Percentiles rank a stretch among this genome's conserved stretches.
phyloP scores from a whole-genome alignment of 495 filamentous ascomycete genomes.

The Tuber brumale region DNA sequence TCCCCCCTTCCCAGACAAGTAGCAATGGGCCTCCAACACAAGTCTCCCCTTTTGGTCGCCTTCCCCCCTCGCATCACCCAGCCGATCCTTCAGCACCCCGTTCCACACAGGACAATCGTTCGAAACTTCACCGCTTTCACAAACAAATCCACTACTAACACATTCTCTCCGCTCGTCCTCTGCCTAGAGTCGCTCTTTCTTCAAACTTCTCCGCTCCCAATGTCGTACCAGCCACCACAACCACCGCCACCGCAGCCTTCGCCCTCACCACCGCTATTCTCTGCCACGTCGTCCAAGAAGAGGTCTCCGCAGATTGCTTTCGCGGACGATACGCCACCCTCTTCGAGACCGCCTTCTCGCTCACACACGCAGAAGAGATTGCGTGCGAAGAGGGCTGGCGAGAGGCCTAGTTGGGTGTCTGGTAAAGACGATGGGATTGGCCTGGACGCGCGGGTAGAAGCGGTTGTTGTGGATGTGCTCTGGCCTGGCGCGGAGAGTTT shows the following conservation, averaged over 20 bases:
- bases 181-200: constrained; percentile 32
- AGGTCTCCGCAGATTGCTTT: constrained; percentile 34
- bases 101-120: constrained; percentile 6
- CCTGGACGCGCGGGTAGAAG: constrained; percentile 26
- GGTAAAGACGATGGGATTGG: constrained; percentile 33
- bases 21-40: constrained; percentile 19
- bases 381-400: constrained; percentile 26
- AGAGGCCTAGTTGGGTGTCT: constrained; percentile 34
- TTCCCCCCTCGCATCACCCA: constrained; percentile 12
- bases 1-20: not conserved
- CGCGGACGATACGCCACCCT: constrained; percentile 34
- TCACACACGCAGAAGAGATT: constrained; percentile 35
- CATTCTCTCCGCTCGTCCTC: constrained; percentile 21
- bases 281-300: constrained; percentile 13
- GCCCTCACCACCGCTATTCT: constrained; percentile 18
- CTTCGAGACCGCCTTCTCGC: constrained; percentile 33
- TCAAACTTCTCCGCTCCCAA: constrained; percentile 2
- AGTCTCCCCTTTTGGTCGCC: constrained; percentile 12
- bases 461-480: constrained; percentile 27
- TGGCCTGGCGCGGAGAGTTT: constrained; percentile 30
- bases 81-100: constrained; percentile 27
- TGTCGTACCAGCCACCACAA: constrained; percentile 13
- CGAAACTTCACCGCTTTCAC: not conserved
- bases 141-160: constrained; percentile 15
- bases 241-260: constrained; percentile 9